phyloP scores from a whole-genome alignment of 768 basidiomycete species.

The Pilatotrama ljubarskyi region DNA sequence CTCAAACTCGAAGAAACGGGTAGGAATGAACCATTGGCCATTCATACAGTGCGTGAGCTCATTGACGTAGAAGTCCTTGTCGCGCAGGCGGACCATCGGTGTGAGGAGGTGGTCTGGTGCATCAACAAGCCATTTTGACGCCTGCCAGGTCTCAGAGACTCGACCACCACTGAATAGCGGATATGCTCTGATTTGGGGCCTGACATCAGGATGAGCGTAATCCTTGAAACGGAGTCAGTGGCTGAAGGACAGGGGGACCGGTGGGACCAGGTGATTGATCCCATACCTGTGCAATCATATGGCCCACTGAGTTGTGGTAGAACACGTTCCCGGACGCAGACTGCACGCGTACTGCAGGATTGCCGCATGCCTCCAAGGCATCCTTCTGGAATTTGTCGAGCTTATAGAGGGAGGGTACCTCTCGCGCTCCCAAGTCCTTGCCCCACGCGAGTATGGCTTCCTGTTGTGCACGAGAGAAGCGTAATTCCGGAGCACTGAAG shows the following conservation, averaged over 20 bases:
- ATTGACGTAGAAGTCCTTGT: slow-evolving; percentile 27
- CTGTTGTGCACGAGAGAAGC: slow-evolving; percentile 35
- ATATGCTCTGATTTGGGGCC: slow-evolving; percentile 30
- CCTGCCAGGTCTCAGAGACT: slow-evolving; percentile 31
- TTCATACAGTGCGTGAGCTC: slow-evolving; percentile 23
- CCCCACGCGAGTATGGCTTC: slow-evolving; percentile 32
- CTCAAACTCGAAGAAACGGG: slow-evolving; percentile 13
- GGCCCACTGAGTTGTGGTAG: slow-evolving; percentile 28
- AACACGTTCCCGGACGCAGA: slow-evolving; percentile 30
- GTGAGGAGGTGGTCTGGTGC: slow-evolving; percentile 28
- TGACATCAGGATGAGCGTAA: slow-evolving; percentile 29
- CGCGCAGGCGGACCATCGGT: slow-evolving; percentile 26
- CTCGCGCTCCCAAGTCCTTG: slow-evolving; percentile 29
- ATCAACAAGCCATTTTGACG: slow-evolving; percentile 32
- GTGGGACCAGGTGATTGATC: background rate
- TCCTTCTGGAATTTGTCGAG: slow-evolving; percentile 25
- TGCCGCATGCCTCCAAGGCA: slow-evolving; percentile 25
- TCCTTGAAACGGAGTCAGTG: slow-evolving; percentile 17
- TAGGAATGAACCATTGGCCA: slow-evolving; percentile 19
- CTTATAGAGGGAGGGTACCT: slow-evolving; percentile 31
- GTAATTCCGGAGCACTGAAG: slow-evolving; percentile 33
- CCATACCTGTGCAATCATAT: slow-evolving; percentile 26
- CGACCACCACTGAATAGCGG: slow-evolving; percentile 26
- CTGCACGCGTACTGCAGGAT: slow-evolving; percentile 26
- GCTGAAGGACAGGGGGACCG: background rate